Conservation (phyloP, 106 monocot species). For the Dactylorhiza incarnata region DNA sequence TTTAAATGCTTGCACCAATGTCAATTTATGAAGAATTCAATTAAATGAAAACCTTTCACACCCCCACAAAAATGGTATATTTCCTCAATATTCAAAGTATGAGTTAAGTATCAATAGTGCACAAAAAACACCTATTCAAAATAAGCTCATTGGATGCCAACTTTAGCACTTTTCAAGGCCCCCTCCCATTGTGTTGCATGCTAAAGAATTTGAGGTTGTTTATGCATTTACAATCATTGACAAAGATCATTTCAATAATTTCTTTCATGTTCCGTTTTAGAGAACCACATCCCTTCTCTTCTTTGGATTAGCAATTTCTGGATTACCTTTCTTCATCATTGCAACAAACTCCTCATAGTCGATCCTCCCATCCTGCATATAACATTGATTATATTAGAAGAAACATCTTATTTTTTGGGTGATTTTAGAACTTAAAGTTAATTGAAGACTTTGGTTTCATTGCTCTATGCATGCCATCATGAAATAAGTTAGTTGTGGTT, state of each 20-base stretch:
- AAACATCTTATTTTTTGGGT: not conserved
- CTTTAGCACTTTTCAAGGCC: not conserved
- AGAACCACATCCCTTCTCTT: conserved; percentile 47
- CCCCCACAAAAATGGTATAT: not conserved
- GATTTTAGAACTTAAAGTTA: not conserved
- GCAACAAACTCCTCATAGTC: conserved; percentile 66
- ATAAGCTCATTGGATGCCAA: not conserved
- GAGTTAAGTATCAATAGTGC: not conserved
- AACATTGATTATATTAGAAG: not conserved
- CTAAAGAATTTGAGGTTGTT: not conserved
- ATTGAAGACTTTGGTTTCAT: not conserved
- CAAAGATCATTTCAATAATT: not conserved
- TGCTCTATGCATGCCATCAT: not conserved
- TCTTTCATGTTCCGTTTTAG: not conserved
- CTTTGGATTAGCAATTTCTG: conserved; percentile 38
- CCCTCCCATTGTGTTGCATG: not conserved
- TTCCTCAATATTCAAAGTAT: not conserved
- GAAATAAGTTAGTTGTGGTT: no score
- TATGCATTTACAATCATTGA: not conserved
- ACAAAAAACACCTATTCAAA: not conserved
- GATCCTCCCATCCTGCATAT: conserved; percentile 68
- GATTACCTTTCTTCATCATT: conserved; percentile 55
- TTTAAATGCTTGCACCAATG: no score
- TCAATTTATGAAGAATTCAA: not conserved
- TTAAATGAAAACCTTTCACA: not conserved